phyloP scores from a whole-genome alignment of 2,329 filamentous ascomycete genomes.

The Colletotrichum orchidophilum region DNA sequence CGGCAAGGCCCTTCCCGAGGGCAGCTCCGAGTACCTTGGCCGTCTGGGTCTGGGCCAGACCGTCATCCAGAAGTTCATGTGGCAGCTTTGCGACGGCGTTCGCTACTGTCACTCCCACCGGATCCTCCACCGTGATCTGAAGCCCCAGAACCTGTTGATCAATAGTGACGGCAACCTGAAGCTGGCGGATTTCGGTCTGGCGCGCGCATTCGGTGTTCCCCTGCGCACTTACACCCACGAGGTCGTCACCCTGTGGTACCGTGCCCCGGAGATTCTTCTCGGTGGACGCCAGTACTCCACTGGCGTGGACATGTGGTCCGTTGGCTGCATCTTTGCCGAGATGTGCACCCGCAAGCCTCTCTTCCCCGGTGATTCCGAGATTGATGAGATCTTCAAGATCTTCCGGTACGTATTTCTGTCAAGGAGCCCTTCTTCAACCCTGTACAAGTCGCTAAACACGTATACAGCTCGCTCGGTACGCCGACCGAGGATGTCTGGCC shows the following conservation, averaged over 20 bases:
- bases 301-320: constrained; percentile 95
- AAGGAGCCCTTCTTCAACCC: not conserved
- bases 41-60: constrained; percentile 77
- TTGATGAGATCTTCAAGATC: constrained; percentile 90
- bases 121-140: constrained; percentile 87
- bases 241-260: constrained; percentile 95
- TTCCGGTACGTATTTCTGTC: constrained; percentile 71
- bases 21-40: constrained; percentile 70
- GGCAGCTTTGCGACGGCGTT: constrained; percentile 84
- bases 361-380: constrained; percentile 91
- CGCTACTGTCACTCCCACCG: constrained; percentile 90
- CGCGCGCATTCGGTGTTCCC: constrained; percentile 89
- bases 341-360: constrained; percentile 95
- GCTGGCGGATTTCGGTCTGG: constrained; percentile 89
- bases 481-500: constrained; percentile 86
- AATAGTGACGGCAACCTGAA: constrained; percentile 89
- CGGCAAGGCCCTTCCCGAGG: constrained; percentile 85
- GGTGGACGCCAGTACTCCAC: constrained; percentile 93
- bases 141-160: constrained; percentile 91
- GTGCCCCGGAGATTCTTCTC: constrained; percentile 88
- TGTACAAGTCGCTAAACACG: constrained; percentile 35
- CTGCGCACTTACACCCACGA: constrained; percentile 93
- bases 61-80: constrained; percentile 95
- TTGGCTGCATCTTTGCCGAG: constrained; percentile 93
- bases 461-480: constrained; percentile 77